Conservation (phyloP, 2,329 filamentous ascomycete genomes). For the Exophiala phaeomuriformis region DNA sequence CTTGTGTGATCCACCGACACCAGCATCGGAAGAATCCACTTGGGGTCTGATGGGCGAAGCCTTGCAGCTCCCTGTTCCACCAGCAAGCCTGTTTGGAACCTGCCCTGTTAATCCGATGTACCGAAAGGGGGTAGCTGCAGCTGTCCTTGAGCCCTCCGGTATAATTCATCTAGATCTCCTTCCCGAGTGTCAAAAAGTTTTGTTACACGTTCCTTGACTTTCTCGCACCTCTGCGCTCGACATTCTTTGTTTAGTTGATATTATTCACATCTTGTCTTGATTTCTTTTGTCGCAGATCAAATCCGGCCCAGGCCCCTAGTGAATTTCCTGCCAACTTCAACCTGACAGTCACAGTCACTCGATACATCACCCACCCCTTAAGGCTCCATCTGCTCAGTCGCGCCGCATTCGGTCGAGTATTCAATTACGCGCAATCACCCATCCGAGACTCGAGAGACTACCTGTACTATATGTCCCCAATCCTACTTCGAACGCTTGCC, state of each 20-base stretch:
- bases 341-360: constrained; percentile 6
- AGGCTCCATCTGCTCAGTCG: not conserved
- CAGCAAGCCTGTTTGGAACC: constrained; percentile 14
- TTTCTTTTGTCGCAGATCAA: constrained; percentile 7
- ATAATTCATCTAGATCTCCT: constrained; percentile 1
- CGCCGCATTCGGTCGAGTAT: constrained; percentile 12
- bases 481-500: constrained; percentile 11
- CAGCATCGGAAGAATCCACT: not conserved
- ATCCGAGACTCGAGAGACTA: constrained; percentile 22
- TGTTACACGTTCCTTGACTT: constrained; percentile 1
- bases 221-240: constrained; percentile 9
- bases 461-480: constrained; percentile 15
- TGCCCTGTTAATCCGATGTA: constrained; percentile 13
- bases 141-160: not conserved
- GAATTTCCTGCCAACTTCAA: constrained; percentile 5
- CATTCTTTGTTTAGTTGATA: constrained; percentile 17
- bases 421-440: constrained; percentile 18
- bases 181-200: constrained; percentile 1
- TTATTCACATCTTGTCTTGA: constrained; percentile 10
- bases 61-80: constrained; percentile 19
- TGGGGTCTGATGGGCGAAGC: constrained; percentile 5
- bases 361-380: constrained; percentile 14
- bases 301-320: constrained; percentile 8
- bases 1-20: constrained; percentile 3
- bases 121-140: constrained; percentile 17